A percentile compares a stretch with the other conserved stretches of the same genome.
phyloP scores from a whole-genome alignment of 2,329 filamentous ascomycete genomes.

The Apiospora arundinis region DNA sequence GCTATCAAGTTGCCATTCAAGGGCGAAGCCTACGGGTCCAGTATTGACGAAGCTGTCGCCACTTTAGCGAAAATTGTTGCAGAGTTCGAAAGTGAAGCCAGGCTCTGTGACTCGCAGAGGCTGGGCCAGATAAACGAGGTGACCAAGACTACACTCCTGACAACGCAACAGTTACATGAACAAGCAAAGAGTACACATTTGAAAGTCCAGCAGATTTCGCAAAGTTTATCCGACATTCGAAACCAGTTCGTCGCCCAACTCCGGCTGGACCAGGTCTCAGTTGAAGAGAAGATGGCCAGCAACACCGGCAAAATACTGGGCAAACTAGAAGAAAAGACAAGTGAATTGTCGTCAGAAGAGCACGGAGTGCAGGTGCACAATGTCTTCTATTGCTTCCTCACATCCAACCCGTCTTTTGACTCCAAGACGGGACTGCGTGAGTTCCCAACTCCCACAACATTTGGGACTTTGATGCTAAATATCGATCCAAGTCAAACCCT shows the following conservation, averaged over 20 bases:
- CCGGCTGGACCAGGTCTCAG: conserved; percentile 22
- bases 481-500: neutral
- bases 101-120: conserved; percentile 26
- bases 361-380: conserved; percentile 23
- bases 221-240: conserved; percentile 5
- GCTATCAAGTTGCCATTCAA: conserved; percentile 25
- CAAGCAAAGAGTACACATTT: neutral
- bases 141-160: neutral
- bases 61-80: conserved; percentile 22
- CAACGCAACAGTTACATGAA: neutral
- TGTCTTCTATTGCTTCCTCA: conserved; percentile 25
- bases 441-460: neutral
- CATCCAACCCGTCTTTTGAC: conserved; percentile 25
- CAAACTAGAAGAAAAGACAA: conserved; percentile 2
- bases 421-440: conserved; percentile 26
- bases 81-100: conserved; percentile 26
- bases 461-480: neutral
- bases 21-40: conserved; percentile 26
- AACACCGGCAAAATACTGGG: conserved; percentile 8
- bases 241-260: conserved; percentile 21
- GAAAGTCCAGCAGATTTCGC: conserved; percentile 12
- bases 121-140: conserved; percentile 24
- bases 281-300: neutral
- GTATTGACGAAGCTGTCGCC: conserved; percentile 24
- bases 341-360: neutral